phyloP scores from a whole-genome alignment of 164 flowering plant species.

The Piper betle region DNA sequence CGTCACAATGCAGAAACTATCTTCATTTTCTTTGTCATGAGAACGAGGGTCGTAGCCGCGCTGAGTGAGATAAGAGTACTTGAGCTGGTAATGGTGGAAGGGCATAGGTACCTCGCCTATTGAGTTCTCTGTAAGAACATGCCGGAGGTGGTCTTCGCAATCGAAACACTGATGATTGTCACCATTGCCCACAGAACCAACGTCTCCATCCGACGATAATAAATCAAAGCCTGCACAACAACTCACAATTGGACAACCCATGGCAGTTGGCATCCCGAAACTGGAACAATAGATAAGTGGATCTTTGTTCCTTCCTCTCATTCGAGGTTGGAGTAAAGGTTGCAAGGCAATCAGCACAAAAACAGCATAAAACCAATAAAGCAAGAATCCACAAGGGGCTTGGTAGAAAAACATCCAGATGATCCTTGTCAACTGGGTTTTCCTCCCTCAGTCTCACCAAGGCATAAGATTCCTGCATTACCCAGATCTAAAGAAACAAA shows the following conservation, averaged over 20 bases:
- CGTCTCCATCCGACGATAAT: slow-evolving; percentile 28
- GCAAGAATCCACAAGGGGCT: too few relatives aligned
- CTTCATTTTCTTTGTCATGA: slow-evolving; percentile 84
- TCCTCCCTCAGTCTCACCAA: too few relatives aligned
- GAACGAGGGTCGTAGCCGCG: slow-evolving; percentile 86
- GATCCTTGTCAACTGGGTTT: too few relatives aligned
- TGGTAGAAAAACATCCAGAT: too few relatives aligned
- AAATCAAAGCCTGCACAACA: slow-evolving; percentile 19
- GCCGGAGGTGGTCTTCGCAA: slow-evolving; percentile 7
- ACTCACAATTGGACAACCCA: slow-evolving; percentile 4
- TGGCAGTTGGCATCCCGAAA: too few relatives aligned
- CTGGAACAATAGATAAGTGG: too few relatives aligned
- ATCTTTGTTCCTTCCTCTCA: too few relatives aligned
- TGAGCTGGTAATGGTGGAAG: slow-evolving; percentile 48
- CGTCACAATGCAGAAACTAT: slow-evolving; percentile 62
- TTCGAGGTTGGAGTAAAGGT: too few relatives aligned
- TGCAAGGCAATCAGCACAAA: too few relatives aligned
- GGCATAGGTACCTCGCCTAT: slow-evolving; percentile 54
- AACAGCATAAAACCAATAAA: too few relatives aligned
- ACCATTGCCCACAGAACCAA: slow-evolving; percentile 1
- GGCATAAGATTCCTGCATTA: too few relatives aligned
- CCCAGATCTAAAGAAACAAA: too few relatives aligned
- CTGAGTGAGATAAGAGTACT: slow-evolving; percentile 58
- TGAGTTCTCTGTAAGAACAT: slow-evolving; percentile 33
- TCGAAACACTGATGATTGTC: slow-evolving; percentile 1